Percentiles rank a stretch among this genome's conserved stretches.
phyloP scores from a whole-genome alignment of 2,329 filamentous ascomycete species.

The Pestalotiopsis sp. region DNA sequence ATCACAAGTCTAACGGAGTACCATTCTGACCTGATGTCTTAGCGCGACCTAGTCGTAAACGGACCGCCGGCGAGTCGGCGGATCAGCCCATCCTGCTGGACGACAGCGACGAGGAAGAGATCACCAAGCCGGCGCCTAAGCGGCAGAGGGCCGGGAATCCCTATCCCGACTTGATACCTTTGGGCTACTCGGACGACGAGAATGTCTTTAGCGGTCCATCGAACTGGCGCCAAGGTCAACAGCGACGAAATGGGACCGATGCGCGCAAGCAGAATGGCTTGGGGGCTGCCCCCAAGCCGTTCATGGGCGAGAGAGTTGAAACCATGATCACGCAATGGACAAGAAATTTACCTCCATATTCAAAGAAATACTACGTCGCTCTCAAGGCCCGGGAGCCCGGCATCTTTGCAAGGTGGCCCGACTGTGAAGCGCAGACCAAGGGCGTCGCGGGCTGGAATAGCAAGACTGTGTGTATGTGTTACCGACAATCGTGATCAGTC shows the following conservation, averaged over 20 bases:
- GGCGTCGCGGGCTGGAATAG: neutral
- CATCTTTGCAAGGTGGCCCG: neutral
- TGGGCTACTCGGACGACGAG: neutral
- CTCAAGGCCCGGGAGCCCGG: neutral
- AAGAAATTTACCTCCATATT: too few species aligned
- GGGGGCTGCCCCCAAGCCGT: neutral
- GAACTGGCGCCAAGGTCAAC: neutral
- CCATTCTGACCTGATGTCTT: neutral
- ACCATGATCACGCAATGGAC: neutral
- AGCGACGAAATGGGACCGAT: neutral
- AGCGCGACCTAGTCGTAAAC: neutral
- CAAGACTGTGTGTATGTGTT: neutral
- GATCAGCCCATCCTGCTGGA: neutral
- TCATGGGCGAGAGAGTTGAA: neutral
- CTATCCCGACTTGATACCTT: neutral
- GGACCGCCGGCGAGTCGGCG: neutral
- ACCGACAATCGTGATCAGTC: too few species aligned
- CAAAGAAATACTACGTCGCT: neutral
- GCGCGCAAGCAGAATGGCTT: neutral
- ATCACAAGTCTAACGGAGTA: too few species aligned
- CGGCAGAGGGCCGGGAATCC: neutral
- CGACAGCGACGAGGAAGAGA: neutral
- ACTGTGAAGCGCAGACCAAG: neutral
- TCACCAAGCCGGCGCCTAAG: neutral
- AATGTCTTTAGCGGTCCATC: neutral